Base-by-base conservation (phyloP, 345 rosid species). In the Arabidopsis arenosa region DNA sequence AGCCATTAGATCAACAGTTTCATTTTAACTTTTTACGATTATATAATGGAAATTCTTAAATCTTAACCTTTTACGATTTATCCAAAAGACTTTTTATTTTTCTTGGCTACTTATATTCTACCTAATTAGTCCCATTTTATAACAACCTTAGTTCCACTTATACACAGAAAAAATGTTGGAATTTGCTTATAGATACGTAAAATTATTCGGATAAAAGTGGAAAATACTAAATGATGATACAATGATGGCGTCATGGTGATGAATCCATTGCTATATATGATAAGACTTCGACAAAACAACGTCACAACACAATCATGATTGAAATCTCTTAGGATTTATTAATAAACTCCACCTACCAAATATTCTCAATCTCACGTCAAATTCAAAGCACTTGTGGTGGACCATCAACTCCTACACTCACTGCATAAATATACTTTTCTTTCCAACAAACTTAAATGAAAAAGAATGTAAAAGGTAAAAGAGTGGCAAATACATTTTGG, bases 161-260 rank as follows among this genome's bases (percentile, higher is more conserved):
- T 33, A 41, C 36, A 40, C 33, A 62, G 23, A 4, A 53, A 51
- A 63, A 26, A n/a, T 30, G 52, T 39, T 61, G 62, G 9, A 51
- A 23, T 8, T 18, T 30, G 47, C 40, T 40, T 41, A 1, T 26
- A 57, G 39, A 7, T 15, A 51, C 28, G 39, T 51, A 14, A 14
- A 48, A 28, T 37, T 37, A 32, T 57, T 75, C 60, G 33, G 32
- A 37, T 44, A 43, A 35, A 68, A 53, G 30, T 47, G 54, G 51
- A 45, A 57, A 60, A 18, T 30, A 70, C 59, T n/a, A 37, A 70
- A 77, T 65, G 72, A 18, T 70, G 80, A 64, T 77, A 21, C 36
- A 45, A 45, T 33, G 37, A 30, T 70, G 61, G 47, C 76, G 72
- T 77, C 76, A 77, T 47, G 61, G 66, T 70, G 80, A 77, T 64